Evolutionary conservation across 176 grass and related monocot species (phyloP), one percentile per base, ranked within the genome.

Genomic region (Triticum timopheevii): DNA sequence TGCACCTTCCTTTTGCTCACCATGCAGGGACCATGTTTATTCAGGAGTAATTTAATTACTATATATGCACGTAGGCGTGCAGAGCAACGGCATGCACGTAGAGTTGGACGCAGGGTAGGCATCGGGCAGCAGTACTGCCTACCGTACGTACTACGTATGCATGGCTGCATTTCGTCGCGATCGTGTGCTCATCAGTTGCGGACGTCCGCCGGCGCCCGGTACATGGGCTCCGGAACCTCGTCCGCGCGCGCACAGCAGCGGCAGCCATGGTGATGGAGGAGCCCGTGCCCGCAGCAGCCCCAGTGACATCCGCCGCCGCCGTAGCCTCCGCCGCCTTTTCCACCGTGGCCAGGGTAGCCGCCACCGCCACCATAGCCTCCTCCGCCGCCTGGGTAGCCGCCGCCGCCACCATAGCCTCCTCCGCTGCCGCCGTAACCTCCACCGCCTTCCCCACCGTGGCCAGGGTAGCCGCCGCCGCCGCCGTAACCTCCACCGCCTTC

Each of bases 191-290:
- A 28, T 90, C 89, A 87, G 85, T 91, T 79, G 31, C 65, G 85
- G 56, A 79, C 20, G 7, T 87, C 66, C 19, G 42, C 39, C 39
- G 36, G 36, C 36, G 36, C 38, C 38, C 83, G 86, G 80, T 90
- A 94, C 92, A 87, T 88, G 81, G 80, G 89, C 87, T 94, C 90
- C 20, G 90, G 92, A 34, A 92, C 50, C 81, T 94, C 76, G 34
- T 92, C 84, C 59, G 84, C 62, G 28, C 54, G 79, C 64, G 86
- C 76, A 85, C 92, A 94, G 89, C 92, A 94, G 6, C 69, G 84
- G 86, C 92, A 91, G 31, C 89, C 89, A 22, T 81, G 69, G 36
- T 64, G 69, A 54, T 17, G 49, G 49, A 54, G 2, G 19, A 54
- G 86, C 27, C 88, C 88, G 69, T 73, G 79, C 11, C 59, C 56